These are phyloP conservation scores for Acanthamoeba culbertsoni DNA, from an alignment of 208 protist species.

Conservation along the genomic window DNA sequence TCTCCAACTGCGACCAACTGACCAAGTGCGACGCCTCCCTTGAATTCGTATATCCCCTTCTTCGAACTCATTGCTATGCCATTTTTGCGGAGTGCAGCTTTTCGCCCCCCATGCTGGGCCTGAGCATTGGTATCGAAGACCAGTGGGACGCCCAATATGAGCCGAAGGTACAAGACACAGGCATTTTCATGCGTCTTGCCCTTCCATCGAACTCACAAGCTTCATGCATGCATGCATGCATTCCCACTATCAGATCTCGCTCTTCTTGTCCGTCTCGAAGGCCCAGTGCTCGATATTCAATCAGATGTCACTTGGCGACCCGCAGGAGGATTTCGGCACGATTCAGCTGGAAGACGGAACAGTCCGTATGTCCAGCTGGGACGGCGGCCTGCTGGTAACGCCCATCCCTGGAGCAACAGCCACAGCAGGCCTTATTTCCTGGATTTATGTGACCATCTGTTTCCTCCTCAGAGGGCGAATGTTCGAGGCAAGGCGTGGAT, in stretches of 20 bases:
- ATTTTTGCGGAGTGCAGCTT: neutral
- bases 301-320: neutral
- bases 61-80: neutral
- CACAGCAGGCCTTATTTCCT: neutral
- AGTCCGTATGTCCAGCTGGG: neutral
- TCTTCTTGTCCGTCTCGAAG: neutral
- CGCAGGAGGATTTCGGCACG: neutral
- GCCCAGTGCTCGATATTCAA: conserved; percentile 12
- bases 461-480: neutral
- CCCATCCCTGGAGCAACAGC: neutral
- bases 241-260: neutral
- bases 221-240: neutral
- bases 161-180: neutral
- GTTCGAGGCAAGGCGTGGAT: neutral
- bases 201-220: neutral
- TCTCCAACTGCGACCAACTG: neutral
- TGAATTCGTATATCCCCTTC: no score
- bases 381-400: neutral
- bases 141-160: neutral
- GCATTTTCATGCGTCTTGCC: neutral
- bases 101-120: neutral
- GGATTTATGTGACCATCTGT: neutral
- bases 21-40: no score
- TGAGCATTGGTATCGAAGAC: neutral
- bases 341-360: neutral